Evolutionary conservation across 2,329 filamentous ascomycete genomes (phyloP), one percentile per base, ranked within the genome.

Genomic region (Tolypocladium paradoxum): DNA sequence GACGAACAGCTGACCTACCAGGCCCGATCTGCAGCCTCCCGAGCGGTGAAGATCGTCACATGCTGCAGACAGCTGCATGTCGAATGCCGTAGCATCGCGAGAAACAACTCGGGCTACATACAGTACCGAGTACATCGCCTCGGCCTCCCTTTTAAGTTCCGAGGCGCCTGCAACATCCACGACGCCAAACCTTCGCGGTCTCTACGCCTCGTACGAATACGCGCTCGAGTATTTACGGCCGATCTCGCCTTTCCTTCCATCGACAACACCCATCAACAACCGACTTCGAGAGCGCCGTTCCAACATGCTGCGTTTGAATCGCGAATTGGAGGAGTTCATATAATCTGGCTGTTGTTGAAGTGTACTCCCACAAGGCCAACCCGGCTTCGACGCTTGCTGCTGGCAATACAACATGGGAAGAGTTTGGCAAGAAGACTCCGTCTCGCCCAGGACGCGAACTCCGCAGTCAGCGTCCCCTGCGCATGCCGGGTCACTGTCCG

Each of bases 391-490:
- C 4, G 20, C 33, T 49, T 18, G 20, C 31, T 35, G 9, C 27
- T 40, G 24, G 22, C 36, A 7, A 38, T 14, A n/a, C 4, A 33
- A 18, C 49, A 60, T 60, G 58, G 49, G 45, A 31, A 18, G 46
- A 22, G 49, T 53, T 24, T 47, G n/a, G 16, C 51, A 34, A 37
- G 57, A 58, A 27, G 55, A 54, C 22, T 57, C 59, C 6, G 57
- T 58, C 43, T 59, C 61, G 49, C 55, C 59, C 37, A 48, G 54
- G 52, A 55, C 48, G 29, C 56, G 51, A 16, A 55, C 55, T 29
- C 58, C 58, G 20, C 49, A 49, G 20, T 37, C 55, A 14, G 20
- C 56, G 40, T 54, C 56, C 20, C 51, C 56, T 9, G 50, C 53
- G 2, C 52, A 53, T 34, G 37, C 51, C 31, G 53, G 52, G 16